phyloP scores from a whole-genome alignment of 2,329 filamentous ascomycete species.

The Pseudocercospora macadamiae region DNA sequence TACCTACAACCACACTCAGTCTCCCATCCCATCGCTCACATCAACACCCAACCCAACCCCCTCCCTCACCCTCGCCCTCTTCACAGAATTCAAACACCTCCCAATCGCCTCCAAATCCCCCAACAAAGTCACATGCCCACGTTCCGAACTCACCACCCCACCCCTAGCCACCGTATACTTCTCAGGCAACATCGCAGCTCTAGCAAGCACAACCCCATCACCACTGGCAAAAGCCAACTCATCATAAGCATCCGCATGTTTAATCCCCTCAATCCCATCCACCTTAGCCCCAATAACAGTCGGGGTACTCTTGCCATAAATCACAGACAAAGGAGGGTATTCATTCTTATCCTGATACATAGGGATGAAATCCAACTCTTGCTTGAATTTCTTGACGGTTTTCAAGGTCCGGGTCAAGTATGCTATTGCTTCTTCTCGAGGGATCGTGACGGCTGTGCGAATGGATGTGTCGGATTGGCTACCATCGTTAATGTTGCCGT shows the following conservation, averaged over 20 bases:
- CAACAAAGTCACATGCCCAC: constrained; percentile 84
- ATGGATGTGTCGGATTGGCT: constrained; percentile 23
- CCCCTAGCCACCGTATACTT: constrained; percentile 76
- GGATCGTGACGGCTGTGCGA: constrained; percentile 55
- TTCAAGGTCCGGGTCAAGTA: constrained; percentile 78
- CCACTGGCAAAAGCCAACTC: constrained; percentile 84
- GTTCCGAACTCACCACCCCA: constrained; percentile 76
- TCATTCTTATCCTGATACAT: constrained; percentile 64
- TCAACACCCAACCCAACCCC: constrained; percentile 68
- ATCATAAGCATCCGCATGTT: constrained; percentile 77
- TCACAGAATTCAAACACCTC: constrained; percentile 68
- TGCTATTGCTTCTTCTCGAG: constrained; percentile 56
- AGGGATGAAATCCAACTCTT: constrained; percentile 67
- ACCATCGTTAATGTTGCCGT: constrained; percentile 40
- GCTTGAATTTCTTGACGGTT: constrained; percentile 73
- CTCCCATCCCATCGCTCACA: neutral
- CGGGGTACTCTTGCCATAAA: constrained; percentile 85
- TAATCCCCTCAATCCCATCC: constrained; percentile 71
- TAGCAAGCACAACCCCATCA: constrained; percentile 85
- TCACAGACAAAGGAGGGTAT: constrained; percentile 80
- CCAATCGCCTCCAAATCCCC: constrained; percentile 84
- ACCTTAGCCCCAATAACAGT: constrained; percentile 84
- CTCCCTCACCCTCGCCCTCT: constrained; percentile 67
- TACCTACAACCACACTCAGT: too few species aligned
- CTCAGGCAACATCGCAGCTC: constrained; percentile 79